phyloP scores from a whole-genome alignment of 768 basidiomycete genomes.

The Asterophora parasitica region DNA sequence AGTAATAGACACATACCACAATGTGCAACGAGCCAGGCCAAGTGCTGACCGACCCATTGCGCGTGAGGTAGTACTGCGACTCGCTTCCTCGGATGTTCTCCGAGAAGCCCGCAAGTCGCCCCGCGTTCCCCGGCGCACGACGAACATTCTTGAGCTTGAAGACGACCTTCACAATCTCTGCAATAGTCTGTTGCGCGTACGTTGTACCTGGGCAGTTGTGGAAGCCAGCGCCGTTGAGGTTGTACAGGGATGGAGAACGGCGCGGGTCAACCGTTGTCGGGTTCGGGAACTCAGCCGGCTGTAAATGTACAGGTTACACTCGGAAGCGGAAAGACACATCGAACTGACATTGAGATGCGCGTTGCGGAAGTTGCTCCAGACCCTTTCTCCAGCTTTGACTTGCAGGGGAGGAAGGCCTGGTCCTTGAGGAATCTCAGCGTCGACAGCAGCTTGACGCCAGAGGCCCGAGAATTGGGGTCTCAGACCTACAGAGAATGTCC shows the following conservation, averaged over 20 bases:
- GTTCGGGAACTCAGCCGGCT: slow-evolving; percentile 40
- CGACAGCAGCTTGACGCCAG: slow-evolving; percentile 30
- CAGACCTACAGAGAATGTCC: slow-evolving; percentile 22
- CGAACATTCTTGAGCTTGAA: slow-evolving; percentile 42
- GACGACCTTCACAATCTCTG: slow-evolving; percentile 42
- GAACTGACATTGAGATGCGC: slow-evolving; percentile 39
- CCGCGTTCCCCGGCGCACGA: slow-evolving; percentile 40
- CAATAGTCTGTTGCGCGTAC: slow-evolving; percentile 33
- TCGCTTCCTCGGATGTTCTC: slow-evolving; percentile 29
- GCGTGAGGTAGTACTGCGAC: slow-evolving; percentile 28
- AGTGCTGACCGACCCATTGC: slow-evolving; percentile 28
- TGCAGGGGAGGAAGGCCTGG: slow-evolving; percentile 26
- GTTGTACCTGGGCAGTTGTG: slow-evolving; percentile 34
- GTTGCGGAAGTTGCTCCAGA: slow-evolving; percentile 37
- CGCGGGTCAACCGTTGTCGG: slow-evolving; percentile 34
- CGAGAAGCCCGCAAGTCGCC: slow-evolving; percentile 30
- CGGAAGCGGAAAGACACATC: neutral
- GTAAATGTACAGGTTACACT: neutral
- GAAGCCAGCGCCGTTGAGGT: slow-evolving; percentile 34
- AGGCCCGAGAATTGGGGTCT: slow-evolving; percentile 39
- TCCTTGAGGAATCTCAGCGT: slow-evolving; percentile 32
- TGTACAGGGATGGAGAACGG: slow-evolving; percentile 28
- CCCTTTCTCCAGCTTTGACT: slow-evolving; percentile 36
- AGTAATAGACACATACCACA: neutral
- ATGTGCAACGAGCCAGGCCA: slow-evolving; percentile 36